Conservation (phyloP, 2,329 filamentous ascomycete genomes). For the Fusarium floridanum region DNA sequence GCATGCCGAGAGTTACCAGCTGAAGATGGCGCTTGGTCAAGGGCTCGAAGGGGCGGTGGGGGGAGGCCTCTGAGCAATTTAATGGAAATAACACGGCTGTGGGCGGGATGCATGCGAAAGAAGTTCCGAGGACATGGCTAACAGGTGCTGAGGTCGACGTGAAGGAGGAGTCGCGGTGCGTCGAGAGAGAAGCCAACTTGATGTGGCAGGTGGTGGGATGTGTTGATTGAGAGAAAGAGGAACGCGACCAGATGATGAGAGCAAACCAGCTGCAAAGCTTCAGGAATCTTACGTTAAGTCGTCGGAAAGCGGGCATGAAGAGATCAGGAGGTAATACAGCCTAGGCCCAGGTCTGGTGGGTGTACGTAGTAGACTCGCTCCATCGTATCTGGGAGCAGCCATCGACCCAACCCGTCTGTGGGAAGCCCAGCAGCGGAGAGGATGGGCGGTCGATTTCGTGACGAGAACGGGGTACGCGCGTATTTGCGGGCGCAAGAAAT, state of each 20-base stretch:
- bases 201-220: constrained; percentile 1
- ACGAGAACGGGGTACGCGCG: background rate
- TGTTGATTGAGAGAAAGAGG: background rate
- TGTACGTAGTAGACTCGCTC: background rate
- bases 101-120: constrained; percentile 6
- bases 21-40: background rate
- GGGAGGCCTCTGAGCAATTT: too few relatives aligned
- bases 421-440: background rate
- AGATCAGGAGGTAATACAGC: constrained; percentile 1
- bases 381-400: constrained; percentile 5
- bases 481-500: background rate
- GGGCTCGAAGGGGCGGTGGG: too few relatives aligned
- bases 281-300: background rate
- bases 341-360: background rate
- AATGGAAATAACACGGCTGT: background rate
- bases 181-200: constrained; percentile 5
- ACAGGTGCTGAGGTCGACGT: constrained; percentile 13
- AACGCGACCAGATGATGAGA: background rate
- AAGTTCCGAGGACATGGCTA: constrained; percentile 12
- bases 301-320: background rate
- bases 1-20: constrained; percentile 14
- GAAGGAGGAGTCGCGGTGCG: constrained; percentile 13
- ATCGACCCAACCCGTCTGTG: background rate
- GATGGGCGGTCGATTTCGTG: constrained; percentile 7
- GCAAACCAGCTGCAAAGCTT: background rate